These are phyloP conservation scores for Aspergillus sergii DNA, from an alignment of 2,329 filamentous ascomycete genomes.

Conservation along the genomic window DNA sequence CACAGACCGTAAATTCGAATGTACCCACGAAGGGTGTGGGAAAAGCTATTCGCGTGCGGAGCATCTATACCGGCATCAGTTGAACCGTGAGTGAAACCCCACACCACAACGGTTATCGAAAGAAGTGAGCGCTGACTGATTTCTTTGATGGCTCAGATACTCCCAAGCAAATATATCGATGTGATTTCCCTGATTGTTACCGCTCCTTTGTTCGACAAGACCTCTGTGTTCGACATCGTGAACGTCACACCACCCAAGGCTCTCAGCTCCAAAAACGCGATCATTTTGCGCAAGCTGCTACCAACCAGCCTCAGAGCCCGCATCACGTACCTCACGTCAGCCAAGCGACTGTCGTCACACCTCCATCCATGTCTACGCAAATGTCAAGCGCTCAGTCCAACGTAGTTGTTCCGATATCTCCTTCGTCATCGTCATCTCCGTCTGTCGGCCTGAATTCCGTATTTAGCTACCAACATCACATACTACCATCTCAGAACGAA, in stretches of 20 bases:
- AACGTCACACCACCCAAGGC: conserved; percentile 70
- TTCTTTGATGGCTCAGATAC: conserved; percentile 61
- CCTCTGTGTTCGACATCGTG: conserved; percentile 81
- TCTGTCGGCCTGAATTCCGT: conserved; percentile 26
- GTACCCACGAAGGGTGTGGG: conserved; percentile 81
- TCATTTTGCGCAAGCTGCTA: conserved; percentile 41
- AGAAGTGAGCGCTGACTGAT: conserved; percentile 17
- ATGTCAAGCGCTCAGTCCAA: conserved; percentile 12
- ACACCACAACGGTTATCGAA: neutral
- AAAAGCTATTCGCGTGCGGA: conserved; percentile 97
- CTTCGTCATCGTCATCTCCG: conserved; percentile 29
- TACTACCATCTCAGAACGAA: conserved; percentile 30
- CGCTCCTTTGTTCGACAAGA: conserved; percentile 93
- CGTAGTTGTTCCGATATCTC: conserved; percentile 24
- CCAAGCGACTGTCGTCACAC: conserved; percentile 12
- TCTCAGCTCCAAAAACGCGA: conserved; percentile 56
- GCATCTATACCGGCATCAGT: conserved; percentile 92
- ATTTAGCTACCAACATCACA: conserved; percentile 27
- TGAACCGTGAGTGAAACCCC: conserved; percentile 70
- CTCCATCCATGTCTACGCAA: conserved; percentile 8
- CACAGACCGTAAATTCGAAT: conserved; percentile 67
- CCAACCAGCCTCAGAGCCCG: conserved; percentile 20
- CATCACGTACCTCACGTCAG: conserved; percentile 23
- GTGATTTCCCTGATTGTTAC: conserved; percentile 87
- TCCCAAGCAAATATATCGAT: conserved; percentile 92